A percentile compares a stretch with the other conserved stretches of the same genome.
phyloP scores from a whole-genome alignment of 768 basidiomycete species.

The Mycena floridula region DNA sequence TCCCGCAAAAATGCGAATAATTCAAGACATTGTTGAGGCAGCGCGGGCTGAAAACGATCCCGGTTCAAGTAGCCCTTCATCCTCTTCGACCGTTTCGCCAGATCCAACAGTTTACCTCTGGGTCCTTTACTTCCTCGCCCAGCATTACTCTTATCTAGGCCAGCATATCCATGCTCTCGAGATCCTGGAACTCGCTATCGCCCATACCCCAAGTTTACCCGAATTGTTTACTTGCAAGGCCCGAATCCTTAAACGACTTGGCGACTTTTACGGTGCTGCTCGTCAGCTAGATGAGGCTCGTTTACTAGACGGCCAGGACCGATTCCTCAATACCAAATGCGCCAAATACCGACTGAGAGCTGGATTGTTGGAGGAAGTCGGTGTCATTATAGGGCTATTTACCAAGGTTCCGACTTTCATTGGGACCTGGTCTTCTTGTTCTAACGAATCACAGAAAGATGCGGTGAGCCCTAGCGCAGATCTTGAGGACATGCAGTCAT shows the following conservation, averaged over 20 bases:
- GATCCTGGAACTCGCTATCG: constrained; percentile 58
- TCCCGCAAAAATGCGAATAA: constrained; percentile 51
- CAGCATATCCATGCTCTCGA: constrained; percentile 48
- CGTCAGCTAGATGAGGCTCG: constrained; percentile 75
- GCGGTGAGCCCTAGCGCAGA: constrained; percentile 67
- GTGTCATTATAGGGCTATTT: constrained; percentile 72
- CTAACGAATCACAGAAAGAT: constrained; percentile 62
- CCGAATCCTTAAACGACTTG: constrained; percentile 79
- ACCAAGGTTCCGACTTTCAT: constrained; percentile 64
- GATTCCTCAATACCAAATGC: constrained; percentile 90
- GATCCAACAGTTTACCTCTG: constrained; percentile 87
- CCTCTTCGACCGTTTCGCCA: constrained; percentile 18
- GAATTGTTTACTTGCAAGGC: constrained; percentile 82
- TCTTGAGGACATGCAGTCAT: constrained; percentile 92
- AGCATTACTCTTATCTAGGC: constrained; percentile 71
- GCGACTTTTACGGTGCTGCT: constrained; percentile 74
- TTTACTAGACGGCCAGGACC: constrained; percentile 85
- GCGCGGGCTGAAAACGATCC: no score
- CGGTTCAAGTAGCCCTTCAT: constrained; percentile 30
- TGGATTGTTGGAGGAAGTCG: constrained; percentile 74
- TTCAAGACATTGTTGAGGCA: constrained; percentile 66
- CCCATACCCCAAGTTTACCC: constrained; percentile 90
- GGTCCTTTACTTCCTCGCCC: constrained; percentile 92
- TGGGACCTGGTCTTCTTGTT: neutral
- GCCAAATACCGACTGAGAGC: constrained; percentile 88